Base-by-base conservation (phyloP, 2,329 filamentous ascomycete genomes). In the Ascomycota sp. region DNA sequence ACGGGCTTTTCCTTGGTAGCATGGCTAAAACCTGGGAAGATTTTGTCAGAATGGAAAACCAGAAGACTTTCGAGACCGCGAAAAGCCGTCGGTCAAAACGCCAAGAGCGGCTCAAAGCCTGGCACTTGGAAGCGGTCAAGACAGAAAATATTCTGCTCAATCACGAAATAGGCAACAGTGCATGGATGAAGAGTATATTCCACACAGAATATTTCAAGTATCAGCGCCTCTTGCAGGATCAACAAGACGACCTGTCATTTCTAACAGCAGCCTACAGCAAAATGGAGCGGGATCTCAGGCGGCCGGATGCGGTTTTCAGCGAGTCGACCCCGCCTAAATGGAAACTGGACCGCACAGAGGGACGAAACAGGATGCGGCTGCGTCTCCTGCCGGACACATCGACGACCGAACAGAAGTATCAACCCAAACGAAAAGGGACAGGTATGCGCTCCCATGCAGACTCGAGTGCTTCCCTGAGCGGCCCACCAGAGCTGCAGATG, bases 171-270 rank as follows among this genome's bases (percentile, higher is more conserved):
- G 78, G 81, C 1, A 86, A 89, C 32, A 75, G 70, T 25, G 75
- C 86, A 34, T 98, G 86, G 89, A 78, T 86, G 58, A 82, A 85
- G 41, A 95, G 93, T 42, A 93, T 98, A 25, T 89, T 86, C 49
- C 74, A 77, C 29, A 82, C 86, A 0, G 89, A 98, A 47, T 76
- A 89, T 39, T 69, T 86, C 45, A 95, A 93, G 47, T 76, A 92
- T 38, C 86, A 95, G 47, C 67, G 89, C 36, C 65, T 80, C 11
- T 56, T 83, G 31, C 89, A 98, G 50, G 91, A 98, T 43, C 81
- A 93, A 43, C 83, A 94, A 41, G 89, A 98, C 45, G 86, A 85
- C 43, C 65, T 80, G 33, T 63, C 66, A 1, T 94, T 82, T 45
- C 66, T 91, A 35, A 69, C 70, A 25, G 71, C 78, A 0, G 66